Conservation (phyloP, 306 rosid genomes). For the apple (Malus domestica) region DNA sequence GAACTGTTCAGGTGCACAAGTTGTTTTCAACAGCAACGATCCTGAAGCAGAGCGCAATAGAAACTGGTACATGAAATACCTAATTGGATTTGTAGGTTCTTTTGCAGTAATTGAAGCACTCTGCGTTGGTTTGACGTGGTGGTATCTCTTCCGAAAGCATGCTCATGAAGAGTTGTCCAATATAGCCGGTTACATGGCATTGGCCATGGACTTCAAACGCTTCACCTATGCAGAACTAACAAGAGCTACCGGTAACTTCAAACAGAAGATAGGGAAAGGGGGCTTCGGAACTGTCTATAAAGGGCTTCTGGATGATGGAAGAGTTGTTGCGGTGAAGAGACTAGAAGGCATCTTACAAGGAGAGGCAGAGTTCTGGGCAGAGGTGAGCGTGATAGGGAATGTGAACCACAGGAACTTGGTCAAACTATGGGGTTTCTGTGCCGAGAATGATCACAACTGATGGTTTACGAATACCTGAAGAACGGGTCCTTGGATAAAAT, state of each 20-base stretch:
- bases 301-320: slow-evolving; percentile 29
- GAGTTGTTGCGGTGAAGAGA: slow-evolving; percentile 37
- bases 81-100: slow-evolving; percentile 20
- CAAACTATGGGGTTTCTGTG: slow-evolving; percentile 37
- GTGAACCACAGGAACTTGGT: slow-evolving; percentile 37
- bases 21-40: neutral
- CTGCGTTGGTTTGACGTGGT: slow-evolving; percentile 23
- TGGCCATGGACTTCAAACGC: slow-evolving; percentile 24
- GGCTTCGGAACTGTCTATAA: slow-evolving; percentile 34
- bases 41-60: slow-evolving; percentile 1
- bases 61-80: slow-evolving; percentile 9
- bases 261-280: slow-evolving; percentile 18
- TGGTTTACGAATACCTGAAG: slow-evolving; percentile 28
- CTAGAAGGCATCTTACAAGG: slow-evolving; percentile 36
- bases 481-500: slow-evolving; percentile 33
- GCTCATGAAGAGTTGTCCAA: slow-evolving; percentile 23
- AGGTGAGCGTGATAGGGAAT: slow-evolving; percentile 36
- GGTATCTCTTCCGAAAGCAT: slow-evolving; percentile 13
- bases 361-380: slow-evolving; percentile 41
- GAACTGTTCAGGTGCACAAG: slow-evolving; percentile 14
- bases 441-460: slow-evolving; percentile 26
- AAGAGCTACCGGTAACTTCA: slow-evolving; percentile 25
- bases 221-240: slow-evolving; percentile 21
- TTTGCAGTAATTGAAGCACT: slow-evolving; percentile 19
- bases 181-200: slow-evolving; percentile 21